Base-by-base conservation (phyloP, 2,329 filamentous ascomycete genomes). In the Phaeophleospora eucalypticola region DNA sequence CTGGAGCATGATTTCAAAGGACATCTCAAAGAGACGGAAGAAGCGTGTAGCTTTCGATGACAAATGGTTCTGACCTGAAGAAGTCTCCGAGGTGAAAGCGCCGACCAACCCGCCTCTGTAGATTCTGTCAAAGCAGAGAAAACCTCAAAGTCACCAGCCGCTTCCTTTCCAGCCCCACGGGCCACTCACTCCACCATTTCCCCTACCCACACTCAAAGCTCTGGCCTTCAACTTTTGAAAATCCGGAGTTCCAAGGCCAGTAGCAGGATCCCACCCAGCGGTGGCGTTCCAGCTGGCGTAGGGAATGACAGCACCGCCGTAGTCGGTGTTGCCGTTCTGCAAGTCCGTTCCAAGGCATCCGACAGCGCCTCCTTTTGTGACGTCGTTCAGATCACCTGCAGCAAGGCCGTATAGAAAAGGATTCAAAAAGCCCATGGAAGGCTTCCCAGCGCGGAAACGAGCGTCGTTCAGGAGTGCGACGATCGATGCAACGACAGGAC, bases 391-490 rank as follows among this genome's bases (percentile, higher is more conserved):
- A 0, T 67, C 75, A 24, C 72, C 63, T 2, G 65, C 65, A 9
- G 43, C 44, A 6, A 41, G 17, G 7, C 65, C 67, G 59, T 82
- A 83, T 2, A 82, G 58, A 75, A 76, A 79, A 0, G 79, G 80
- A 53, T 83, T 82, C 32, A 82, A 52, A 66, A 79, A 82, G 12
- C 70, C 70, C 2, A 72, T 53, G 8, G 61, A 47, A 0, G 73
- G 63, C 59, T 76, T 72, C 2, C 75, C 75, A 2, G 64, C 66
- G 0, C 71, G 66, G 27, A 84, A 62, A 17, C 79, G 69, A 1
- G 76, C 79, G 56, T 84, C 81, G 55, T 86, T 86, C 46, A 86
- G 66, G 3, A 86, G 71, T 1, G 77, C 71, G 34, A 86, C 68
- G 39, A 86, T 70, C 4, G 72, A 76, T 1, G 78, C 76, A 21